Base-by-base conservation (phyloP, 495 filamentous ascomycete species). In the Aspergillus heteromorphus region DNA sequence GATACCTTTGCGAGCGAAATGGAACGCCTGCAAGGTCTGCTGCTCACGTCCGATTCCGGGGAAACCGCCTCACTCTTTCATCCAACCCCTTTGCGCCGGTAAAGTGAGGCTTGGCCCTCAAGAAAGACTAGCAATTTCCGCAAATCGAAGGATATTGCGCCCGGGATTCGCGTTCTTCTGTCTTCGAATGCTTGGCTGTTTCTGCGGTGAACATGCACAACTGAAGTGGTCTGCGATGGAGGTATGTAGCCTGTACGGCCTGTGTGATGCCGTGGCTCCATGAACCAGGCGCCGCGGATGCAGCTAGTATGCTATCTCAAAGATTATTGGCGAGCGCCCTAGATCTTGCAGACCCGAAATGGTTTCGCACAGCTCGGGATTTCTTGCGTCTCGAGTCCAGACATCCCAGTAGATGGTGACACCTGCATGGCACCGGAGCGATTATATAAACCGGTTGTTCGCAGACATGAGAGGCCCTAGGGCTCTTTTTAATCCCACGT, bases 11-110 rank as follows among this genome's bases (percentile, higher is more conserved):
- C 40, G 20, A 19, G 20, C 17, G 17, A 43, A 43, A 43, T 20
- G 40, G 40, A 19, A 43, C 17, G 17, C 17, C 17, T 43, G 40
- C 40, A 43, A 23, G 6, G 48, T 31, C 48, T 61, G 56, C 31
- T 58, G 54, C 59, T 54, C 23, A 62, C 59, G 56, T 61, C 59
- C 57, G 58, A 61, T 59, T 51, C 55, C 57, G 57, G 57, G 52
- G 48, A 65, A 57, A 45, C 61, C 70, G 73, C 73, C 73, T 74
- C 73, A 75, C 73, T 75, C 62, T 65, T 69, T 69, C 54, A 57
- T 60, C 70, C 72, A 74, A 74, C 69, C 65, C 68, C 67, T 70
- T 70, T 57, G 49, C 58, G 42, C 42, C 36, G 54, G 45, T 48
- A 63, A 65, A 65, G 63, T 68, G 65, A 68, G 65, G 65, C 65